phyloP scores from a whole-genome alignment of 768 basidiomycete genomes.

The Boletus sensibilis region DNA sequence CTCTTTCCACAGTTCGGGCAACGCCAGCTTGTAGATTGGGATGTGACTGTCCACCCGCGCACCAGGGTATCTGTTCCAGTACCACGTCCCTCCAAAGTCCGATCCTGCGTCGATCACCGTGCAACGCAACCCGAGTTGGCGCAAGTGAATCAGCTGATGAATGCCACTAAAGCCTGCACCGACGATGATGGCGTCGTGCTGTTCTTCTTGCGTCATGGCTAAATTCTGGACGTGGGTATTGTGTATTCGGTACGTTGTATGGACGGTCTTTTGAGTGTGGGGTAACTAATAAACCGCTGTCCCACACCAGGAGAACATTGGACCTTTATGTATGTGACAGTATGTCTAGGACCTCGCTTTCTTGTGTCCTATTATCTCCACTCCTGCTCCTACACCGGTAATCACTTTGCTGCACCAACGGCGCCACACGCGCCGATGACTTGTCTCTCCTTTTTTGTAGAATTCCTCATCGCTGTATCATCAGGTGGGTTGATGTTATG shows the following conservation, averaged over 20 bases:
- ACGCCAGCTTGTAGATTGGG: constrained; percentile 5
- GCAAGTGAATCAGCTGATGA: constrained; percentile 7
- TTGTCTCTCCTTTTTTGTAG: too few species aligned
- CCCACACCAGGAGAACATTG: too few species aligned
- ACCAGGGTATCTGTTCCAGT: constrained; percentile 18
- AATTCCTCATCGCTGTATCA: neutral
- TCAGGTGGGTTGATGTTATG: neutral
- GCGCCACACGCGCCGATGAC: neutral
- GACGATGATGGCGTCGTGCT: constrained; percentile 13
- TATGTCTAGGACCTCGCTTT: neutral
- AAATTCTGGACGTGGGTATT: neutral
- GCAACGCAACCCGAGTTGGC: constrained; percentile 12
- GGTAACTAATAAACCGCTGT: neutral
- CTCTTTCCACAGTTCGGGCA: constrained; percentile 13
- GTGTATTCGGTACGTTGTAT: neutral
- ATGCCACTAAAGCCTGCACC: constrained; percentile 19
- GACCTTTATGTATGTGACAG: neutral
- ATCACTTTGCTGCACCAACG: too few species aligned
- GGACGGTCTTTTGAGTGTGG: neutral
- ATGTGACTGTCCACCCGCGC: constrained; percentile 12
- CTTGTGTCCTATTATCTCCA: neutral
- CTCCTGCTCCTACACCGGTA: too few species aligned
- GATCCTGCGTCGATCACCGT: constrained; percentile 12
- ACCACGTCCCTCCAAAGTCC: constrained; percentile 14
- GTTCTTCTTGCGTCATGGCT: constrained; percentile 3